phyloP scores from a whole-genome alignment of 1,284 basidiomycete species.

The Sphagnurus paluster region DNA sequence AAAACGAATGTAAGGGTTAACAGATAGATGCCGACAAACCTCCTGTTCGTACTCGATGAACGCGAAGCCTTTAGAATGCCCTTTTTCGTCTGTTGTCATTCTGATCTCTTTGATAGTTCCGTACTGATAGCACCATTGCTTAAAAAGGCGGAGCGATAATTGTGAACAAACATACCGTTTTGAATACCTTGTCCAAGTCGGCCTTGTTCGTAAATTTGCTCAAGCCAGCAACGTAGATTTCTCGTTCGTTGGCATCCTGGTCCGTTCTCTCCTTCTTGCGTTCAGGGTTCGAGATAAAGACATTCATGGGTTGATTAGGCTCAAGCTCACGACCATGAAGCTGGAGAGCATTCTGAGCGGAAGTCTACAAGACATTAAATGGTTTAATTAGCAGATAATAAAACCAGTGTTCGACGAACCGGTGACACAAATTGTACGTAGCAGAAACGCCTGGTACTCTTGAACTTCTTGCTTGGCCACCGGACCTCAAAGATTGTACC shows the following conservation, averaged over 20 bases:
- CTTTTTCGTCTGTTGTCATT: slow-evolving; percentile 72
- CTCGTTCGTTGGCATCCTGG: slow-evolving; percentile 76
- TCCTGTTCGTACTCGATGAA: slow-evolving; percentile 90
- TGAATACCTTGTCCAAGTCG: slow-evolving; percentile 79
- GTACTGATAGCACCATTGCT: slow-evolving; percentile 56
- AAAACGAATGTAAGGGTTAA: slow-evolving; percentile 4
- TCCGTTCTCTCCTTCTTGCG: slow-evolving; percentile 88
- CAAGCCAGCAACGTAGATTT: slow-evolving; percentile 85
- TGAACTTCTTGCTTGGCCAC: slow-evolving; percentile 98
- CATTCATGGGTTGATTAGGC: slow-evolving; percentile 67
- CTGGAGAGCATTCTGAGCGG: slow-evolving; percentile 77
- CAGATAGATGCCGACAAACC: slow-evolving; percentile 41
- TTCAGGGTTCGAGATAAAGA: slow-evolving; percentile 89
- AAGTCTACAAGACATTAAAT: slow-evolving; percentile 42
- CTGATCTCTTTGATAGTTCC: slow-evolving; percentile 82
- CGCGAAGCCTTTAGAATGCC: slow-evolving; percentile 82
- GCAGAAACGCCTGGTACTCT: slow-evolving; percentile 87
- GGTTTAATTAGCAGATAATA: slow-evolving; percentile 36
- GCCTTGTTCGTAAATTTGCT: slow-evolving; percentile 72
- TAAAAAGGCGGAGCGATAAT: neutral
- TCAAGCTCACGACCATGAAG: slow-evolving; percentile 78
- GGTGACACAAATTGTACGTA: slow-evolving; percentile 91
- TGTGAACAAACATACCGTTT: slow-evolving; percentile 45
- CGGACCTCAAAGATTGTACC: slow-evolving; percentile 92
- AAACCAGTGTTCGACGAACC: slow-evolving; percentile 43